A percentile compares a stretch with the other conserved stretches of the same genome.
These are phyloP conservation scores for Pezicula rhizophila DNA, from an alignment of 2,329 filamentous ascomycete genomes.

Conservation along the genomic window DNA sequence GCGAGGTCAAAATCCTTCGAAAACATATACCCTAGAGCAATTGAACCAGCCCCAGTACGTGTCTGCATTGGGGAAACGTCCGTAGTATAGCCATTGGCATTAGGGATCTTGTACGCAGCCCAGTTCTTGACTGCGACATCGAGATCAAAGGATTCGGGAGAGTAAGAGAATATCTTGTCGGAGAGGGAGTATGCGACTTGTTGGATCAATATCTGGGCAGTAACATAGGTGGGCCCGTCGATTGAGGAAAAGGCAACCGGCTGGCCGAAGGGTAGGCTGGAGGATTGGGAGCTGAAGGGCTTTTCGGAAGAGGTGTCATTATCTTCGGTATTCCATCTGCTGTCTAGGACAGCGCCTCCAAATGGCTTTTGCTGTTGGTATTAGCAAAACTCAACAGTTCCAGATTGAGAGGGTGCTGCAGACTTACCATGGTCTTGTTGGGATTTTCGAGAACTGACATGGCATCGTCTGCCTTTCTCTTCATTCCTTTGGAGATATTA, in stretches of 20 bases:
- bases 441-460: constrained; percentile 14
- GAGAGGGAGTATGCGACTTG: constrained; percentile 93
- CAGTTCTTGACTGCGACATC: constrained; percentile 78
- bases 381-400: not conserved
- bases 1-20: constrained; percentile 90
- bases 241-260: constrained; percentile 53
- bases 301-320: constrained; percentile 19
- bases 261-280: constrained; percentile 52
- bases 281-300: constrained; percentile 32
- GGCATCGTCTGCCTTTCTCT: constrained; percentile 21
- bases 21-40: constrained; percentile 95
- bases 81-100: constrained; percentile 77
- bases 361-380: constrained; percentile 11
- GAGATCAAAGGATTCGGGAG: constrained; percentile 86
- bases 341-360: constrained; percentile 20
- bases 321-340: constrained; percentile 24
- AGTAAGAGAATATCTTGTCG: constrained; percentile 97
- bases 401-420: not conserved
- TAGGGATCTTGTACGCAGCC: constrained; percentile 63
- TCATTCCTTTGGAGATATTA: constrained; percentile 15
- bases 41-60: constrained; percentile 78
- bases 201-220: constrained; percentile 87
- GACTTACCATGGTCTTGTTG: constrained; percentile 12
- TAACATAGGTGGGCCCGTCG: constrained; percentile 84
- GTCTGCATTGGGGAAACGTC: constrained; percentile 78